Conservation (phyloP, 345 rosid species). For the Viola odorata region DNA sequence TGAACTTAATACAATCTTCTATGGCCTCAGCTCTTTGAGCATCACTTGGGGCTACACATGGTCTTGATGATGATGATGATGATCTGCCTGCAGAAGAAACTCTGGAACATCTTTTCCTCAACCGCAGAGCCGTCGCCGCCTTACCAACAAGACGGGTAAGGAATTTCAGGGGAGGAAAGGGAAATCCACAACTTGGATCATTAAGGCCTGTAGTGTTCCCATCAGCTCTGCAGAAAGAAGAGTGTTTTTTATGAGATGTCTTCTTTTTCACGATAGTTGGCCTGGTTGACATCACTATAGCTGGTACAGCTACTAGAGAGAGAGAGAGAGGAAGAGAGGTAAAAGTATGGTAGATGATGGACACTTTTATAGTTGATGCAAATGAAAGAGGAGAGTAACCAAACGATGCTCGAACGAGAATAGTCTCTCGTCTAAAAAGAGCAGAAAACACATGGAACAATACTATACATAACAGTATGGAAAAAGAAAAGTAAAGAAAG, state of each 20-base stretch:
- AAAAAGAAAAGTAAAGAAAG: not conserved
- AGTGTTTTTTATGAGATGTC: too few species aligned
- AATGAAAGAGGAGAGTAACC: not conserved
- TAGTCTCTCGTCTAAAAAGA: too few species aligned
- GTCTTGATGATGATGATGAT: constrained; percentile 17
- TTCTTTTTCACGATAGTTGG: constrained; percentile 13
- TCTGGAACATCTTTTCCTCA: constrained; percentile 32
- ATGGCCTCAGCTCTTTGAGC: constrained; percentile 59
- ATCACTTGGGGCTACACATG: constrained; percentile 40
- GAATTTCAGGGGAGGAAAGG: constrained; percentile 41
- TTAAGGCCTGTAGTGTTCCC: constrained; percentile 17
- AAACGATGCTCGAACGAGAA: too few species aligned
- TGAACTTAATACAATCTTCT: constrained; percentile 79
- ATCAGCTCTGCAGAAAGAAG: constrained; percentile 1
- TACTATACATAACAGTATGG: not conserved
- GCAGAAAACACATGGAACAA: not conserved
- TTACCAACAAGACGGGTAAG: constrained; percentile 41
- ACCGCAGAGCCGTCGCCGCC: constrained; percentile 35
- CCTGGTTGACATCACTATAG: constrained; percentile 29
- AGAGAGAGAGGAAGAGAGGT: not conserved
- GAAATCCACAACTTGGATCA: constrained; percentile 42
- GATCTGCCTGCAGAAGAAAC: constrained; percentile 40
- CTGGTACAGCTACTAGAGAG: not conserved
- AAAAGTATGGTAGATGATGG: constrained; percentile 5
- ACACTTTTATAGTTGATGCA: not conserved